These are phyloP conservation scores for Kodamaea plutei DNA, from an alignment of 1,139 yeast species.

Conservation along the genomic window DNA sequence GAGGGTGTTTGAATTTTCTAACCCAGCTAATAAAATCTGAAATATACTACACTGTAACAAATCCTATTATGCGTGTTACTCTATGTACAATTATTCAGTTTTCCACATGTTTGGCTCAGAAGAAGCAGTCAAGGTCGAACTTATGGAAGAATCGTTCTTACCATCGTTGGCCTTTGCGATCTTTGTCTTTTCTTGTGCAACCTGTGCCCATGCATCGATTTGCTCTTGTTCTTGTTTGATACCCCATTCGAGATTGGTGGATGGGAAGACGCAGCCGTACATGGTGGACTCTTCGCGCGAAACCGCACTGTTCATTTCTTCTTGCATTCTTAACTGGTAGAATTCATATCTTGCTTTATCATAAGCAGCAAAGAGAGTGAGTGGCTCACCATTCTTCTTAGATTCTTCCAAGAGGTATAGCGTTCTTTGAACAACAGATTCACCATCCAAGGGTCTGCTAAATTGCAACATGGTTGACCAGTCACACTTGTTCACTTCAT, in stretches of 20 bases:
- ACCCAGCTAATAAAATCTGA: no score
- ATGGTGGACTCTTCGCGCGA: slow-evolving; percentile 79
- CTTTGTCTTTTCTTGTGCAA: slow-evolving; percentile 61
- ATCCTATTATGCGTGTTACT: no score
- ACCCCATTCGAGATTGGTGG: slow-evolving; percentile 62
- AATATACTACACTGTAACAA: no score
- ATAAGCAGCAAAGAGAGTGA: slow-evolving; percentile 62
- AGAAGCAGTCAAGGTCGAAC: slow-evolving; percentile 20
- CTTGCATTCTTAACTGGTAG: slow-evolving; percentile 78
- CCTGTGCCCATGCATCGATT: slow-evolving; percentile 68
- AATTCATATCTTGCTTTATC: slow-evolving; percentile 86
- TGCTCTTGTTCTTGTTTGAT: slow-evolving; percentile 65
- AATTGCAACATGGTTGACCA: slow-evolving; percentile 80
- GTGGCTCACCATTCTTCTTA: slow-evolving; percentile 22
- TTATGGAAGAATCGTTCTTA: slow-evolving; percentile 26
- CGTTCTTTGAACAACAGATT: slow-evolving; percentile 89
- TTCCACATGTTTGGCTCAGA: slow-evolving; percentile 17
- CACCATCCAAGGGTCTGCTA: slow-evolving; percentile 80
- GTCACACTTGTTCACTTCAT: slow-evolving; percentile 47
- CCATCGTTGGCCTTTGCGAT: slow-evolving; percentile 42
- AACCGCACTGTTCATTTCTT: slow-evolving; percentile 72
- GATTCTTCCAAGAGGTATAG: slow-evolving; percentile 55
- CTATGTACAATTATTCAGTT: no score
- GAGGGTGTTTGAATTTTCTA: no score
- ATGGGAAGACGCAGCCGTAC: slow-evolving; percentile 75